These are phyloP conservation scores for Blastomyces silverae DNA, from an alignment of 2,329 filamentous ascomycete genomes.

Conservation along the genomic window DNA sequence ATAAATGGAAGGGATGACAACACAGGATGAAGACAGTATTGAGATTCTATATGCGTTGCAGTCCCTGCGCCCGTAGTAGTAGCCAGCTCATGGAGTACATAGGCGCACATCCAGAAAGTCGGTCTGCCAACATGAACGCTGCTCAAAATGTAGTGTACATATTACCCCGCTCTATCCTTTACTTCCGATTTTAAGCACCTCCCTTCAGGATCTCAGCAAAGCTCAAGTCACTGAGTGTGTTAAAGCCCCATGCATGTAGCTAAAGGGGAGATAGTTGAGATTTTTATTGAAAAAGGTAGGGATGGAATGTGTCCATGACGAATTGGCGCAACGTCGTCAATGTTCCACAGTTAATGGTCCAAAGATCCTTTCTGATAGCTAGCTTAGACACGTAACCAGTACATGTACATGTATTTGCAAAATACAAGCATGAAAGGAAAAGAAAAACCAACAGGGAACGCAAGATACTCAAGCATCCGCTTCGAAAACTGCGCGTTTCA, in stretches of 20 bases:
- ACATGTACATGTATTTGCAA: not conserved
- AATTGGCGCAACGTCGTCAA: not conserved
- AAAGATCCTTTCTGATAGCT: not conserved
- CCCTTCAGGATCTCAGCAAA: not conserved
- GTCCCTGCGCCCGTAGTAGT: no score
- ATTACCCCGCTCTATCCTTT: not conserved
- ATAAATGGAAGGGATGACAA: not conserved
- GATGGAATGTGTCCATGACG: not conserved
- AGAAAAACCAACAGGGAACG: not conserved
- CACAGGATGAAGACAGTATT: not conserved
- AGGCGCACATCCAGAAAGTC: not conserved
- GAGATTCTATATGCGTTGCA: not conserved
- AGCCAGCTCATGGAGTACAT: not conserved
- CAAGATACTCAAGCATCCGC: not conserved
- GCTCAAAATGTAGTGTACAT: not conserved
- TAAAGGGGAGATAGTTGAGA: not conserved
- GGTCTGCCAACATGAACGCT: not conserved
- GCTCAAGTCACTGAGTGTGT: no score
- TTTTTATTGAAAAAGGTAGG: not conserved
- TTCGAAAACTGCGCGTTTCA: not conserved
- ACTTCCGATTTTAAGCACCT: not conserved
- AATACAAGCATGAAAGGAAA: not conserved
- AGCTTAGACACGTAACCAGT: not conserved
- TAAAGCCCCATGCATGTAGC: not conserved
- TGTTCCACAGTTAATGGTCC: not conserved